Evolutionary conservation across 1,139 yeast species (phyloP).

Genomic region (Candida tropicalis): DNA sequence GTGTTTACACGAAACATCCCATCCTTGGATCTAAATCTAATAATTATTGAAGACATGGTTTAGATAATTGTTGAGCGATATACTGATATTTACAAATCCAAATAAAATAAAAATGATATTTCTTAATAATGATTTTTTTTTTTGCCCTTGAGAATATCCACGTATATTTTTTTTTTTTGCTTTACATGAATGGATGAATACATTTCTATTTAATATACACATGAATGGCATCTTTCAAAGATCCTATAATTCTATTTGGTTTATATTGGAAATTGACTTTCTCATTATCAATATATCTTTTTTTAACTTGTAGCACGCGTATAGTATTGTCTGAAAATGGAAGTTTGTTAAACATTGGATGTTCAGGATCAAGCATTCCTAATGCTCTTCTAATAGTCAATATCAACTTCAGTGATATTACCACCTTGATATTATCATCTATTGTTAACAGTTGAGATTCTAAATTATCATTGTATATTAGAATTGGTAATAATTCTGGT

Average conservation of each 20-base stretch:
- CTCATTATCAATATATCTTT: conserved; percentile 3
- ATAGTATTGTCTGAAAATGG: conserved; percentile 1
- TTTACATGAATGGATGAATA: too few species aligned
- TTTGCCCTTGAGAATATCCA: conserved; percentile 8
- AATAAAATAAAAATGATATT: too few species aligned
- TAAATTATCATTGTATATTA: conserved; percentile 5
- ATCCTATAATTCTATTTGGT: conserved; percentile 12
- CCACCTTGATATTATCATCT: conserved; percentile 9
- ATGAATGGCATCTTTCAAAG: conserved; percentile 14
- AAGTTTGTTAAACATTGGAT: not conserved
- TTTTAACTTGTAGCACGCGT: not conserved
- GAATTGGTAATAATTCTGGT: conserved; percentile 6
- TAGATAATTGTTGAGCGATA: not conserved
- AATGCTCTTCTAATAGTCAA: conserved; percentile 7
- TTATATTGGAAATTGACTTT: conserved; percentile 6
- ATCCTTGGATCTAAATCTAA: conserved; percentile 81
- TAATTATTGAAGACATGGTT: conserved; percentile 13
- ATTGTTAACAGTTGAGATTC: conserved; percentile 3
- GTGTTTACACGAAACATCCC: conserved; percentile 76
- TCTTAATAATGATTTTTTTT: not conserved
- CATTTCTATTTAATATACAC: too few species aligned
- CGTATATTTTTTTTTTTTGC: not conserved
- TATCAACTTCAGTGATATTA: conserved; percentile 7
- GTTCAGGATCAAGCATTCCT: conserved; percentile 10
- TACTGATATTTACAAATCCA: too few species aligned